Percentiles rank a stretch among this genome's conserved stretches.
phyloP scores from a whole-genome alignment of 768 basidiomycete species.

The Porpolomopsis calyptriformis region DNA sequence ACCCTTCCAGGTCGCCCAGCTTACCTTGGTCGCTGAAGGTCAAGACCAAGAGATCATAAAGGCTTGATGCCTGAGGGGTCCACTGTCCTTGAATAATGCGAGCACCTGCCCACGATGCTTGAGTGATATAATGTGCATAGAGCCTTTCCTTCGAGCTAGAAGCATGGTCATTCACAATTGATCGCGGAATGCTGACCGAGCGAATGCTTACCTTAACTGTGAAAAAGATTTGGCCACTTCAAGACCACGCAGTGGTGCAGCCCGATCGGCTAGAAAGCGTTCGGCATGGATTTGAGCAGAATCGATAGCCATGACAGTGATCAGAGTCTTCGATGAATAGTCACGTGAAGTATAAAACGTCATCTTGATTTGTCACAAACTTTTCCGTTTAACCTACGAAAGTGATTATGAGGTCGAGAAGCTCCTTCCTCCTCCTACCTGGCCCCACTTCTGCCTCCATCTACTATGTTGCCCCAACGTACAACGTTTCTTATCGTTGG shows the following conservation, averaged over 20 bases:
- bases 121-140: slow-evolving; percentile 61
- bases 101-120: slow-evolving; percentile 77
- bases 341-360: no score
- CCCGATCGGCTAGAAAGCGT: slow-evolving; percentile 65
- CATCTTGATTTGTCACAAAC: no score
- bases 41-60: slow-evolving; percentile 63
- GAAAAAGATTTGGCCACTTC: slow-evolving; percentile 57
- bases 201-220: slow-evolving; percentile 44
- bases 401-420: no score
- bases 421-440: neutral
- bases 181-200: neutral
- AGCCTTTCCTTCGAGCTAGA: slow-evolving; percentile 61
- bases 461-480: slow-evolving; percentile 15
- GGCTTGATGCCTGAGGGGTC: slow-evolving; percentile 57
- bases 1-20: slow-evolving; percentile 42
- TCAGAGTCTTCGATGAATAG: neutral
- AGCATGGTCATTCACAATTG: slow-evolving; percentile 7
- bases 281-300: slow-evolving; percentile 32
- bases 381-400: no score
- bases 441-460: neutral
- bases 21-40: slow-evolving; percentile 53
- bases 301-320: slow-evolving; percentile 8
- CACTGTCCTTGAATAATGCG: slow-evolving; percentile 79
- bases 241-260: slow-evolving; percentile 66
- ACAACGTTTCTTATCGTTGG: slow-evolving; percentile 40